Evolutionary conservation across 2,329 filamentous ascomycete species (phyloP).

Genomic region (Dactylonectria estremocensis): DNA sequence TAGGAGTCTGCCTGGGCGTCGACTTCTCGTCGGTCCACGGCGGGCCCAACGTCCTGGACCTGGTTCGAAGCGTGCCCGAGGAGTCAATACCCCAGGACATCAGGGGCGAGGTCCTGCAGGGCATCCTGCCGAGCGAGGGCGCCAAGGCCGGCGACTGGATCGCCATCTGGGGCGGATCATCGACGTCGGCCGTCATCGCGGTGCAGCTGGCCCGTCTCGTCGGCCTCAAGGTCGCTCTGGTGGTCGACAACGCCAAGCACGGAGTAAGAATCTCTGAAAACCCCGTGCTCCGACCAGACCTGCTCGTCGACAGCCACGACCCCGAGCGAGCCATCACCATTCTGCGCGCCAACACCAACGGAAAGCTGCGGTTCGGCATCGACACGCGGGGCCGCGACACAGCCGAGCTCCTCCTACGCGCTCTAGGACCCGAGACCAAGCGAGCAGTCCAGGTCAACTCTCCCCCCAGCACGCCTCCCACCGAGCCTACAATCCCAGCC

Average conservation of each 20-base stretch:
- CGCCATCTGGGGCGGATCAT: conserved; percentile 82
- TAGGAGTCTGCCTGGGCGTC: conserved; percentile 80
- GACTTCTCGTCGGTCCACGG: conserved; percentile 68
- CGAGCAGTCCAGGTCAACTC: conserved; percentile 49
- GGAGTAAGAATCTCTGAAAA: conserved; percentile 70
- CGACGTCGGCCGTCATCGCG: conserved; percentile 77
- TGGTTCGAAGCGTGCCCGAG: conserved; percentile 63
- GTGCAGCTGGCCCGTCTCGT: conserved; percentile 78
- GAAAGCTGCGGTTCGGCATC: conserved; percentile 75
- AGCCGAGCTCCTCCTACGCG: conserved; percentile 67
- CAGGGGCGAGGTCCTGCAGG: conserved; percentile 72
- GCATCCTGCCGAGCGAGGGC: conserved; percentile 67
- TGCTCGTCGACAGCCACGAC: conserved; percentile 79
- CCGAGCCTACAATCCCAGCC: conserved; percentile 47
- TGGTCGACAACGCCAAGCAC: conserved; percentile 78
- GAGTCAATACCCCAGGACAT: conserved; percentile 73
- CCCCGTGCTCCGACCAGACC: conserved; percentile 65
- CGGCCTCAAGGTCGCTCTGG: conserved; percentile 75
- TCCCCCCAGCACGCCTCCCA: conserved; percentile 57
- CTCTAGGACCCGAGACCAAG: conserved; percentile 51
- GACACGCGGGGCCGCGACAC: conserved; percentile 79
- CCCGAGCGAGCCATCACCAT: conserved; percentile 76
- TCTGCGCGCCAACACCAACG: conserved; percentile 71
- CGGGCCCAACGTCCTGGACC: conserved; percentile 72
- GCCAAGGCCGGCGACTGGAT: conserved; percentile 77